Conservation (phyloP, 345 rosid genomes). For the Brassica juncea region DNA sequence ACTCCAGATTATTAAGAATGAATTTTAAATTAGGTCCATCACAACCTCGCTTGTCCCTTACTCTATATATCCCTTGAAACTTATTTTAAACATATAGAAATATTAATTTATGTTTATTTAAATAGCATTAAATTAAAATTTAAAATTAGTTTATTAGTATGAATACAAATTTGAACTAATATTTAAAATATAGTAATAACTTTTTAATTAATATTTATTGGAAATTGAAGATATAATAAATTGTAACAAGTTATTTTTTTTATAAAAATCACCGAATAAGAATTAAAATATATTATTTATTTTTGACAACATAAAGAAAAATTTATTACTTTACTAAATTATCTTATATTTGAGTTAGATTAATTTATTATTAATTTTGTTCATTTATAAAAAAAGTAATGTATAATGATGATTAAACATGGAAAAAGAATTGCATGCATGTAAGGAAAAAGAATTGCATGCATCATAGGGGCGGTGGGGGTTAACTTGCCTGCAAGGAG, state of each 20-base stretch:
- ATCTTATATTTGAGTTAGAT: too few relatives aligned
- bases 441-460: too few relatives aligned
- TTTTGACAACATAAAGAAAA: background rate
- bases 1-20: too few relatives aligned
- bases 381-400: background rate
- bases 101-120: background rate
- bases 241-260: background rate
- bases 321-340: background rate
- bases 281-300: background rate
- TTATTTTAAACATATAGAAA: background rate
- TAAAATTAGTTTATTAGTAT: background rate
- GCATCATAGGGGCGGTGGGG: constrained; percentile 99
- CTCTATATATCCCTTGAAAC: too few relatives aligned
- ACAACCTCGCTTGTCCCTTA: too few relatives aligned
- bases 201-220: background rate
- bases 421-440: background rate
- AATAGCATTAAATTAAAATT: background rate
- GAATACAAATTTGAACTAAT: background rate
- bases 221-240: background rate
- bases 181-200: background rate
- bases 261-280: background rate
- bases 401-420: background rate
- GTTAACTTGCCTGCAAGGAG: constrained; percentile 98
- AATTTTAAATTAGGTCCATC: too few relatives aligned
- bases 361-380: background rate